Evolutionary conservation across 2,329 filamentous ascomycete species (phyloP).

Genomic region (Periconia sp.): DNA sequence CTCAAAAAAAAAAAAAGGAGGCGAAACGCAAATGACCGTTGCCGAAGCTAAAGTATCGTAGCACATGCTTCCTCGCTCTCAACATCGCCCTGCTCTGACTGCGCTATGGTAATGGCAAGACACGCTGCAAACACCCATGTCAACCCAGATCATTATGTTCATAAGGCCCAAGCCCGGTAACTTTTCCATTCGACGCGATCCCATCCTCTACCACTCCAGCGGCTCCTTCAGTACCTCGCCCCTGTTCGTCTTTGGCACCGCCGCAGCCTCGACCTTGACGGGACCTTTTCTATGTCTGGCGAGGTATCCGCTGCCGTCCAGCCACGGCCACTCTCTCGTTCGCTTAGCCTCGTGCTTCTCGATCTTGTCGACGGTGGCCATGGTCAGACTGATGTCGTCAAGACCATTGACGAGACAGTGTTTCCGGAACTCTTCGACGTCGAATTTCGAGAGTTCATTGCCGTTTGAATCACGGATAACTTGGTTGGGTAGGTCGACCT

Average conservation of each 20-base stretch:
- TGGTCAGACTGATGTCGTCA: slow-evolving; percentile 93
- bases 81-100: too few relatives aligned
- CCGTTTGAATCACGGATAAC: slow-evolving; percentile 78
- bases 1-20: too few relatives aligned
- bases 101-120: too few relatives aligned
- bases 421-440: slow-evolving; percentile 92
- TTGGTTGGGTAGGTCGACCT: slow-evolving; percentile 88
- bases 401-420: slow-evolving; percentile 93
- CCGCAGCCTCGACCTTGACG: slow-evolving; percentile 67
- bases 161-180: too few relatives aligned
- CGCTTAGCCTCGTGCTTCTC: slow-evolving; percentile 79
- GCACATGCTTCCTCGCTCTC: too few relatives aligned
- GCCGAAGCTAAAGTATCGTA: too few relatives aligned
- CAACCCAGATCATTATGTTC: too few relatives aligned
- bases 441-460: slow-evolving; percentile 76
- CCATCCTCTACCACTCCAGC: slow-evolving; percentile 81
- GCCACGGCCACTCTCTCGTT: slow-evolving; percentile 82
- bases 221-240: slow-evolving; percentile 85
- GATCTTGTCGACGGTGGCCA: slow-evolving; percentile 92
- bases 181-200: too few relatives aligned
- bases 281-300: slow-evolving; percentile 61
- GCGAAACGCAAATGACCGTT: too few relatives aligned
- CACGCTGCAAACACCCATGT: too few relatives aligned
- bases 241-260: slow-evolving; percentile 86
- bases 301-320: slow-evolving; percentile 86